A percentile compares a stretch with the other conserved stretches of the same genome.
These are phyloP conservation scores for Solanum commersonii DNA, from an alignment of 257 asterid genomes.

Conservation along the genomic window DNA sequence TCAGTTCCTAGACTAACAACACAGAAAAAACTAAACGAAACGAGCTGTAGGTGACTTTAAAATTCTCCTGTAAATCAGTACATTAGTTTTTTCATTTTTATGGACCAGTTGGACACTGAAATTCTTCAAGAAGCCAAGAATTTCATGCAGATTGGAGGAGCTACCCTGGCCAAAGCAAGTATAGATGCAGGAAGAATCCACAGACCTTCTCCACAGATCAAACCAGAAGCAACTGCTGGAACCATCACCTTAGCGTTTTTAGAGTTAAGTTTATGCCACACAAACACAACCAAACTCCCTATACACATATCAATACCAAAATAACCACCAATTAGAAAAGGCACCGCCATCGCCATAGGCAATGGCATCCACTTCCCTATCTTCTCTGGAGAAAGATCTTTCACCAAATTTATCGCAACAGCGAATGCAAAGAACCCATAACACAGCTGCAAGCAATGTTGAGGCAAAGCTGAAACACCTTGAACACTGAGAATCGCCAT, in stretches of 20 bases:
- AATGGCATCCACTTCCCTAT: constrained; percentile 70
- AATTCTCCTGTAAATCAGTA: neutral
- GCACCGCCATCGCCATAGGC: constrained; percentile 86
- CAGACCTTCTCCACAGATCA: constrained; percentile 83
- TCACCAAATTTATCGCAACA: constrained; percentile 31
- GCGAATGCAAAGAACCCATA: constrained; percentile 67
- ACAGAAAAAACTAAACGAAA: neutral
- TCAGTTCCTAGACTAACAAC: neutral
- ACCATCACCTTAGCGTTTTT: constrained; percentile 50
- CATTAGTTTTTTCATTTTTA: neutral
- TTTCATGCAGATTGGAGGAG: constrained; percentile 80
- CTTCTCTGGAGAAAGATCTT: constrained; percentile 42
- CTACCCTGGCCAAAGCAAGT: constrained; percentile 58
- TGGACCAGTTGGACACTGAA: neutral
- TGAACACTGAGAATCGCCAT: constrained; percentile 73
- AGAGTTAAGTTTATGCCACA: constrained; percentile 43
- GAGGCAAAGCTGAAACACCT: constrained; percentile 76
- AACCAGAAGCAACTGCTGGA: constrained; percentile 81
- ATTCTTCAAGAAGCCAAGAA: constrained; percentile 33
- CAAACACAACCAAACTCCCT: constrained; percentile 55
- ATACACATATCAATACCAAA: constrained; percentile 83
- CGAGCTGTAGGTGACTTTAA: neutral
- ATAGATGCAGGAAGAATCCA: constrained; percentile 77
- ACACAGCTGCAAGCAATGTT: constrained; percentile 68
- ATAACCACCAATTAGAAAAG: constrained; percentile 66